A percentile compares a stretch with the other conserved stretches of the same genome.
phyloP scores from a whole-genome alignment of 2,329 filamentous ascomycete species.

The Trichoderma breve region DNA sequence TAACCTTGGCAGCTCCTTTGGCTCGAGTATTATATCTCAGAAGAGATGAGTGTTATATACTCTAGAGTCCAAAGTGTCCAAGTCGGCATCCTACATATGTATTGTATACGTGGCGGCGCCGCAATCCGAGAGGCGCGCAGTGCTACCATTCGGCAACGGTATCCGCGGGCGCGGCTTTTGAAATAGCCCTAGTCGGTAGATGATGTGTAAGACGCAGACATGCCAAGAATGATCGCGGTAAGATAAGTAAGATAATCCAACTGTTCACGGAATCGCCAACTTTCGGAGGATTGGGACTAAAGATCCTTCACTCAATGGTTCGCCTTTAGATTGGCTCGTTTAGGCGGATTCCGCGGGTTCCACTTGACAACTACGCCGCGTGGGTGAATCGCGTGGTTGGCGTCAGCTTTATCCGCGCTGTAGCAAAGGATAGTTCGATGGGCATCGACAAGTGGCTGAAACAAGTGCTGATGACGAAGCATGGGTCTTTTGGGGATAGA shows the following conservation, averaged over 20 bases:
- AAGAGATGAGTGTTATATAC: neutral
- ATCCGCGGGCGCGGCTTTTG: neutral
- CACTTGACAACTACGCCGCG: neutral
- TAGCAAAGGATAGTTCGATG: neutral
- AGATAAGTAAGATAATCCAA: neutral
- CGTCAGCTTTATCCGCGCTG: neutral
- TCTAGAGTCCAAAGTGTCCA: neutral
- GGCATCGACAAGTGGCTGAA: neutral
- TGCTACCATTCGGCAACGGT: neutral
- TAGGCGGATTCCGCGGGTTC: conserved; percentile 8
- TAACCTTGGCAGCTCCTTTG: neutral
- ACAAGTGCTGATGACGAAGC: conserved; percentile 15
- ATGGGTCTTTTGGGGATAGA: neutral
- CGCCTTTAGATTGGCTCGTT: neutral
- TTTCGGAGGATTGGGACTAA: neutral
- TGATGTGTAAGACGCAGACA: neutral
- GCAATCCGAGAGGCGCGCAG: neutral
- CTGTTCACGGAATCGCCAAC: neutral
- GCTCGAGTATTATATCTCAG: neutral
- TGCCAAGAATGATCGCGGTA: neutral
- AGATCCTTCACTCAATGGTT: neutral
- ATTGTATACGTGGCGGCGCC: neutral
- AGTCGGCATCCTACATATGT: neutral
- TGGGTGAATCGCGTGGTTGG: neutral
- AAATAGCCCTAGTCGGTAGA: neutral